Base-by-base conservation (phyloP, 2,329 filamentous ascomycete genomes). In the Penicillium concentricum region DNA sequence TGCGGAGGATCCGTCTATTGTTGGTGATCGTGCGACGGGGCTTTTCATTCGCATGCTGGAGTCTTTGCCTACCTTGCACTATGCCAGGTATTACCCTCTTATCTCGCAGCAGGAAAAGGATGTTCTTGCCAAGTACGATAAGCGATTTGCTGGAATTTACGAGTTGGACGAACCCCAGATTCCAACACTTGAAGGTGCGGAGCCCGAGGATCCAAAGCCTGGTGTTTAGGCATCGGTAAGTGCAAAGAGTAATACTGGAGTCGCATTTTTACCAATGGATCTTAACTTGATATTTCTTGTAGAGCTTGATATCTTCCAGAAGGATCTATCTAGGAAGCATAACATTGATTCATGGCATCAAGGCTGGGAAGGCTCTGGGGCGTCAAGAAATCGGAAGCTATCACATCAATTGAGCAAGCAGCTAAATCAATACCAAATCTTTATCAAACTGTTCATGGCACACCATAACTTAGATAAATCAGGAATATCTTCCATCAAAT, bases 21-120 rank as follows among this genome's bases (percentile, higher is more conserved):
- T 28, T 12, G 10, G 30, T 4, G 52, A 54, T 18, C 30, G 38
- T 35, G 28, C 46, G 16, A 54, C 52, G 2, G 45, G 22, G 13
- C 30, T 54, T 8, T 54, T 24, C 16, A 50, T 54, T 16, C 37
- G 45, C n/a, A 50, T 50, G 13, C 16, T 54, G 20, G 52, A 54
- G 37, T 18, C 22, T 18, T n/a, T 54, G n/a, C 37, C 46, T 24
- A 22, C 13, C 12, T 20, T 50, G 24, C 22, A 30, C 8, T 4
- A 20, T 49, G 37, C 4, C 3, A 44, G 6, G 6, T 6, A 10
- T 28, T 7, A 37, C 16, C 38, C 45, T 30, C 9, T 13, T n/a
- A 18, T 51, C 16, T 26, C 52, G n/a, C 10, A 0, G 7, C 8
- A 13, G n/a, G 26, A 43, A 18, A 30, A 4, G n/a, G 22, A 15